Percentiles rank a stretch among this genome's conserved stretches.
Evolutionary conservation across 2,329 filamentous ascomycete species (phyloP).

Genomic region (Aspergillus sp.): DNA sequence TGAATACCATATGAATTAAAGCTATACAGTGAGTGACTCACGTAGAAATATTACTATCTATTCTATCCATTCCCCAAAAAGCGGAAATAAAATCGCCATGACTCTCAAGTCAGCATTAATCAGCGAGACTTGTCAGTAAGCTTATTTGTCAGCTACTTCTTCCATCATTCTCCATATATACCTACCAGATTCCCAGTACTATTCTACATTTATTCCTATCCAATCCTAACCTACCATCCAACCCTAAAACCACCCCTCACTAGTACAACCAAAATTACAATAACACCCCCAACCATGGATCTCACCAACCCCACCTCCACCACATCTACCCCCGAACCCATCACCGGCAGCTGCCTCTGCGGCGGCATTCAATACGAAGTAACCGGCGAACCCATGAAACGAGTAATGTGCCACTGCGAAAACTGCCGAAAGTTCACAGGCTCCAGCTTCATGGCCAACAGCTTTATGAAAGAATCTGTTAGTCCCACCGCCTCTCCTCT

Average conservation of each 20-base stretch:
- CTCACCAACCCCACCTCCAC: neutral
- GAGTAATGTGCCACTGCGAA: constrained; percentile 26
- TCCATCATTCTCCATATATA: no score
- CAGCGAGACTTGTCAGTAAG: neutral
- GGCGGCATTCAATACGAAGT: constrained; percentile 22
- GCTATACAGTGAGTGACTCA: no score
- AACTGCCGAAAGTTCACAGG: constrained; percentile 27
- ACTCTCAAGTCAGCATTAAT: no score
- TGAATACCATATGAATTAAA: no score
- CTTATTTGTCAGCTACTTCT: no score
- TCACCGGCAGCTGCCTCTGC: constrained; percentile 26
- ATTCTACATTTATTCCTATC: no score
- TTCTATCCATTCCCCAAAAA: no score
- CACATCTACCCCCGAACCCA: neutral
- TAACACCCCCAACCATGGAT: neutral
- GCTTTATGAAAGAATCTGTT: constrained; percentile 18
- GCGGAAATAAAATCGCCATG: no score
- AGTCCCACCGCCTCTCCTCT: neutral
- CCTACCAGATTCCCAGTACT: no score
- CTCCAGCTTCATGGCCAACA: constrained; percentile 25
- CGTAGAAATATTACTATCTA: no score
- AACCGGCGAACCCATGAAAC: constrained; percentile 14
- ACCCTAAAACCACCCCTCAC: neutral
- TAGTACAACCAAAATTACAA: no score
- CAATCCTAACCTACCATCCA: no score